phyloP scores from a whole-genome alignment of 1,284 basidiomycete species.

The Irpex sp. region DNA sequence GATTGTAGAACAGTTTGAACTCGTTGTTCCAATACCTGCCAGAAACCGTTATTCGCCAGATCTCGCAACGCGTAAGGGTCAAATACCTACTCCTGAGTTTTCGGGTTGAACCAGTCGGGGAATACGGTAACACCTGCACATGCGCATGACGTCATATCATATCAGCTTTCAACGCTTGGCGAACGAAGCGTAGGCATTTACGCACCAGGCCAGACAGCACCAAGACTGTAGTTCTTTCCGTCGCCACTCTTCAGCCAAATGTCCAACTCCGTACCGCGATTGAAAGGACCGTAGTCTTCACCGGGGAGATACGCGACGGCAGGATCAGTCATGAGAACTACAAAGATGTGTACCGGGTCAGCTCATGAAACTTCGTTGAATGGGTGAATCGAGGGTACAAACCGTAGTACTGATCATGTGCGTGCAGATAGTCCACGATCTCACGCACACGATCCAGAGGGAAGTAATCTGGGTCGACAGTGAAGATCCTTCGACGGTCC shows the following conservation, averaged over 20 bases:
- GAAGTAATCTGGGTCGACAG: slow-evolving; percentile 66
- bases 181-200: neutral
- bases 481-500: slow-evolving; percentile 65
- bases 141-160: neutral
- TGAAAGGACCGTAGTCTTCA: slow-evolving; percentile 50
- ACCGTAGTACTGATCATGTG: slow-evolving; percentile 57
- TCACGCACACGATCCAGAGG: slow-evolving; percentile 59
- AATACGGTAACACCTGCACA: slow-evolving; percentile 52
- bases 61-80: neutral
- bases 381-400: slow-evolving; percentile 15
- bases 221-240: slow-evolving; percentile 50
- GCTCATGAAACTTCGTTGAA: neutral
- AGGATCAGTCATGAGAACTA: slow-evolving; percentile 76
- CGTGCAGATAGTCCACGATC: slow-evolving; percentile 59
- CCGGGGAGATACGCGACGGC: slow-evolving; percentile 53
- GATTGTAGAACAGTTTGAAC: slow-evolving; percentile 57
- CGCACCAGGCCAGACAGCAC: slow-evolving; percentile 68
- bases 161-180: neutral
- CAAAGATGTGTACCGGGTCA: neutral
- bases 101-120: slow-evolving; percentile 69
- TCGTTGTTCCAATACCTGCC: slow-evolving; percentile 62
- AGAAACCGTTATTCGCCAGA: neutral
- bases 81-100: slow-evolving; percentile 40
- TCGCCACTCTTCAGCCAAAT: slow-evolving; percentile 64
- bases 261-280: slow-evolving; percentile 50